Evolutionary conservation across 2,329 filamentous ascomycete species (phyloP), one percentile per base, ranked within the genome.

Genomic region (Nothophaeocryptopus gaeumannii): DNA sequence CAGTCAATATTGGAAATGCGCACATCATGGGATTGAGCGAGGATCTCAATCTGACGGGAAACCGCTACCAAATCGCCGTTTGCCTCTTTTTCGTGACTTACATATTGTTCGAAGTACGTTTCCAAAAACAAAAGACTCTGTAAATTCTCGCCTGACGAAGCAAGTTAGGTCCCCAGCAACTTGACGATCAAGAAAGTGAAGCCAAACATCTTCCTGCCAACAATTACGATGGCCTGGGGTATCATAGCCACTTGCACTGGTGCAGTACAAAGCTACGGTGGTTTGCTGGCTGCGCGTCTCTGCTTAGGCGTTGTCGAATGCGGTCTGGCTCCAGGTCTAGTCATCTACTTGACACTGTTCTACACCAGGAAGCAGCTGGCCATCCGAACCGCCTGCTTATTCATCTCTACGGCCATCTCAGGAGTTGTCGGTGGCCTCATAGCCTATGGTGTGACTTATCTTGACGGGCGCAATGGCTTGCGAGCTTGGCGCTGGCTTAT

Each of bases 351-450:
- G 13, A 88, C 86, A 0, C 78, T 88, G 55, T 89, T 88, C 73
- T 90, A 89, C 70, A 85, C 81, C 39, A 85, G 84, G 61, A 76
- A 78, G 32, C 85, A 90, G 67, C 77, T 89, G 1, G 85, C 84
- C 3, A 70, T 88, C 34, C 80, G 86, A 2, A 83, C 88, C 2
- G 84, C 84, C 1, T 88, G 87, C 58, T 74, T 90, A 0, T 89
- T 89, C 63, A 81, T 84, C 43, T 81, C 78, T 40, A 80, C 85
- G 1, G 85, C 86, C 1, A 73, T 88, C 2, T 84, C 85, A 0
- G 87, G 87, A 2, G 86, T 84, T 1, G 78, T 82, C 12, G 86
- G 86, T 5, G 87, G 87, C 0, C 71, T 90, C 8, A 72, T 90
- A 11, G 86, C 86, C 0, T 89, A 84, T 53, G 85, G 78, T 1